These are phyloP conservation scores for Cryptomeria japonica DNA, from an alignment of 75 land plant genomes.

Conservation along the genomic window DNA sequence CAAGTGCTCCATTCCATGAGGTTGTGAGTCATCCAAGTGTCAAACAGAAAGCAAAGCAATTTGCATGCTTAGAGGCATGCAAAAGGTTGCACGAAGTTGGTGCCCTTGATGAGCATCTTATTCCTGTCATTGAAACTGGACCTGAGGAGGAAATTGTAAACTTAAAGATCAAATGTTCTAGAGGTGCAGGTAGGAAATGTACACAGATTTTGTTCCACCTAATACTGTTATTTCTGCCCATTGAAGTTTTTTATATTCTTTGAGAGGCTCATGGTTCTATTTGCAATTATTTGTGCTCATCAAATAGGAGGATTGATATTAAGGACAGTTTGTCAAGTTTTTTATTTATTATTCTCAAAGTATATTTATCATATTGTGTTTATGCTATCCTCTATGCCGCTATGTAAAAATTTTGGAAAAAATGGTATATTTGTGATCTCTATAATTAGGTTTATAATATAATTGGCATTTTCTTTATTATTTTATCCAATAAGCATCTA, in stretches of 20 bases:
- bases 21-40: conserved; percentile 44
- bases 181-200: conserved; percentile 49
- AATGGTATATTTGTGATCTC: background rate
- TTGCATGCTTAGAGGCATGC: conserved; percentile 91
- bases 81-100: conserved; percentile 66
- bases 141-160: conserved; percentile 26
- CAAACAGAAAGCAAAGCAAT: conserved; percentile 58
- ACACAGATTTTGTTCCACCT: background rate
- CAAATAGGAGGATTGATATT: background rate
- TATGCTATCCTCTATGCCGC: background rate
- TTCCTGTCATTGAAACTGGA: conserved; percentile 39
- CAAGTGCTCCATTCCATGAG: conserved; percentile 68
- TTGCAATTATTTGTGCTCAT: background rate
- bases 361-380: background rate
- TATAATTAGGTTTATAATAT: background rate
- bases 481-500: background rate
- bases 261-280: background rate
- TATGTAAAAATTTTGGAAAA: background rate
- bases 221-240: background rate
- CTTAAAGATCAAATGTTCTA: conserved; percentile 7
- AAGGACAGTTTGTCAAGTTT: background rate
- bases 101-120: conserved; percentile 71
- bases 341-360: background rate
- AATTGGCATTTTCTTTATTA: background rate
- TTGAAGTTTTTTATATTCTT: background rate